Conservation (phyloP, 495 filamentous ascomycete genomes). For the Pseudevernia furfuracea region DNA sequence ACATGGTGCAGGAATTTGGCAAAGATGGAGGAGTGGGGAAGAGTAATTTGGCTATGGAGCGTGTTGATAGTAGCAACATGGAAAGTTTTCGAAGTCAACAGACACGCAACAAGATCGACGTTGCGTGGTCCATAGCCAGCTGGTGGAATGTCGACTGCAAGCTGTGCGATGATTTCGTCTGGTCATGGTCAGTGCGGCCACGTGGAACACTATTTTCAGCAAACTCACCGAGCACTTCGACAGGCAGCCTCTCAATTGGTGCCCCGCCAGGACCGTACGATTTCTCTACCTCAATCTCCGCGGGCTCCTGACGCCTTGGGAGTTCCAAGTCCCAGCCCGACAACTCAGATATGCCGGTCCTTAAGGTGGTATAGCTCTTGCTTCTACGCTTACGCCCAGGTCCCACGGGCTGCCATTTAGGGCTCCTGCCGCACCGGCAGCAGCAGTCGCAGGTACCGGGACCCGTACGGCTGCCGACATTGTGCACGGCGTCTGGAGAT, state of each 20-base stretch:
- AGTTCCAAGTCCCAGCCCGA: constrained; percentile 51
- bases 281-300: constrained; percentile 27
- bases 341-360: constrained; percentile 38
- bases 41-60: constrained; percentile 75
- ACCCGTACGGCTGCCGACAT: constrained; percentile 27
- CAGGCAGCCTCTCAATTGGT: constrained; percentile 59
- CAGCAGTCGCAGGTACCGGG: constrained; percentile 52
- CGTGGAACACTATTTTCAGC: neutral
- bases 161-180: constrained; percentile 70
- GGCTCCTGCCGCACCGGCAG: constrained; percentile 63
- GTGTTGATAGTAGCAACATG: constrained; percentile 70
- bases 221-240: constrained; percentile 64
- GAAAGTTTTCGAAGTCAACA: constrained; percentile 67
- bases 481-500: constrained; percentile 36
- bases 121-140: constrained; percentile 74
- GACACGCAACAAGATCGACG: constrained; percentile 69
- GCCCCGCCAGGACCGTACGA: constrained; percentile 29
- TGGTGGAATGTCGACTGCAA: constrained; percentile 68
- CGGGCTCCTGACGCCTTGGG: constrained; percentile 28
- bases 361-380: constrained; percentile 65
- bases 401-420: constrained; percentile 60
- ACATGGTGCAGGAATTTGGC: constrained; percentile 74
- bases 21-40: constrained; percentile 81
- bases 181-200: constrained; percentile 12
- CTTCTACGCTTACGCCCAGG: constrained; percentile 58